phyloP scores from a whole-genome alignment of 148 eudicot species.

The Linanthus parryae region DNA sequence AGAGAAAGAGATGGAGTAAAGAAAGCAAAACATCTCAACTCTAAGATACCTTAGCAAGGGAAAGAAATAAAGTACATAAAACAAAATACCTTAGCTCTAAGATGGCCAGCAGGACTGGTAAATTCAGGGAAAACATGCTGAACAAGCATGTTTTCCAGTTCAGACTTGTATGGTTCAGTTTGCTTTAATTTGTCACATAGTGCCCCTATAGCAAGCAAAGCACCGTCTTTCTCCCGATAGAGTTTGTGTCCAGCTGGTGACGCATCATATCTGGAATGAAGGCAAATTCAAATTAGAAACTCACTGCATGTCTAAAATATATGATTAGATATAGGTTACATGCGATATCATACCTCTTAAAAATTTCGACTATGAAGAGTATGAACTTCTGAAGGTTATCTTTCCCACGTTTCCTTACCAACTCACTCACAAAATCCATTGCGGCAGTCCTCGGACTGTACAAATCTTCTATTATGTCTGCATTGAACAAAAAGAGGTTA shows the following conservation, averaged over 20 bases:
- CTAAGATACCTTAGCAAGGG: background rate
- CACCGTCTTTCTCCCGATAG: constrained; percentile 95
- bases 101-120: constrained; percentile 88
- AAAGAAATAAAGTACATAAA: background rate
- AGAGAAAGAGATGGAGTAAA: no score
- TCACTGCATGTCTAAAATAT: no score
- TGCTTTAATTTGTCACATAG: constrained; percentile 92
- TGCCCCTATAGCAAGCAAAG: constrained; percentile 96
- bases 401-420: constrained; percentile 95
- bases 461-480: constrained; percentile 95
- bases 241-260: constrained; percentile 63
- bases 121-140: constrained; percentile 97
- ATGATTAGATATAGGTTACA: no score
- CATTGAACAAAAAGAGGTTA: constrained; percentile 3
- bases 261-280: constrained; percentile 64
- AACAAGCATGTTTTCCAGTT: constrained; percentile 91
- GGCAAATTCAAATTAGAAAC: no score
- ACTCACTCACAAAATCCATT: constrained; percentile 97
- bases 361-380: constrained; percentile 82
- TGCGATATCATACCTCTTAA: constrained; percentile 94
- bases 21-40: no score
- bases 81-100: constrained; percentile 82
- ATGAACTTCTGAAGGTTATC: constrained; percentile 95
- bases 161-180: constrained; percentile 87
- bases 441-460: constrained; percentile 99